phyloP scores from a whole-genome alignment of 352 stramenopile genomes.

The Blastocystis sp. region DNA sequence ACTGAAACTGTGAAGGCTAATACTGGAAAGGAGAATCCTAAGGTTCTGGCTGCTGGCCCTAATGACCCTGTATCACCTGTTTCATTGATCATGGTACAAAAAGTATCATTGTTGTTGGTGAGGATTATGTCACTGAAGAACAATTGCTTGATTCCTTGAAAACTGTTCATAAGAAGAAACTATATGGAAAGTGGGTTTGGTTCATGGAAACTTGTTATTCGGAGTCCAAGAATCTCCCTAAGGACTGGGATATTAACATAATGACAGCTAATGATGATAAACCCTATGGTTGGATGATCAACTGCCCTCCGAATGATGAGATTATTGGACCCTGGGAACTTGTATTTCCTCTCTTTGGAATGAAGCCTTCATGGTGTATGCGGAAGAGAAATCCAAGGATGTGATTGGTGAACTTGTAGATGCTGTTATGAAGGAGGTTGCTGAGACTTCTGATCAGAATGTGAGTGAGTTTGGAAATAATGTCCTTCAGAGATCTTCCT shows the following conservation, averaged over 20 bases:
- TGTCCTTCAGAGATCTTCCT: neutral
- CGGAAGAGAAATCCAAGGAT: neutral
- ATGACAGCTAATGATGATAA: constrained; percentile 70
- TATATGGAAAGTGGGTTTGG: constrained; percentile 81
- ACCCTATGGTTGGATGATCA: constrained; percentile 78
- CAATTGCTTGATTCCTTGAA: constrained; percentile 72
- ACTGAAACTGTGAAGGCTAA: constrained; percentile 64
- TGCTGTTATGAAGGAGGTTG: neutral
- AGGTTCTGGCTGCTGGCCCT: constrained; percentile 63
- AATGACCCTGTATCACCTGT: constrained; percentile 80
- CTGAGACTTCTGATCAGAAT: neutral
- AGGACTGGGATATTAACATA: constrained; percentile 70
- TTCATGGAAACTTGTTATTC: constrained; percentile 83
- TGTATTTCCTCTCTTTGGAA: neutral
- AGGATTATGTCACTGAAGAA: constrained; percentile 71
- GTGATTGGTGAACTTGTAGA: neutral
- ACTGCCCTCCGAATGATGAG: constrained; percentile 68
- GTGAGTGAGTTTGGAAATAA: neutral
- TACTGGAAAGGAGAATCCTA: constrained; percentile 63
- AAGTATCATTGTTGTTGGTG: constrained; percentile 75
- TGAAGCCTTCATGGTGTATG: neutral
- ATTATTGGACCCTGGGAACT: neutral
- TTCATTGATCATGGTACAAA: constrained; percentile 80
- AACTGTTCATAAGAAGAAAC: constrained; percentile 74
- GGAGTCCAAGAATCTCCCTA: constrained; percentile 77